phyloP scores from a whole-genome alignment of 208 protist genomes.

The Trichomonas vaginalis region DNA sequence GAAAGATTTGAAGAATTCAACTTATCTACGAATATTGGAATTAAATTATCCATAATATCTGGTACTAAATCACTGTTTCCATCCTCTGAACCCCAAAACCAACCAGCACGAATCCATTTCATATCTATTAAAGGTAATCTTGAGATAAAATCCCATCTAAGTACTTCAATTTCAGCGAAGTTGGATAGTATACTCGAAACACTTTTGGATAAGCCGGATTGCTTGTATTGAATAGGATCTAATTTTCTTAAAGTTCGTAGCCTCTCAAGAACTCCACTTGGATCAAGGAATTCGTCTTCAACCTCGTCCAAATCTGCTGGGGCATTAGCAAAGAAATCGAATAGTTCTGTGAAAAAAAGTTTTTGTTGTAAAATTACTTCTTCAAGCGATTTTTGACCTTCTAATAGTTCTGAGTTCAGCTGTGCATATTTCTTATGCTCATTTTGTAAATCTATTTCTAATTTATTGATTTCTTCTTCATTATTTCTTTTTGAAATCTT shows the following conservation, averaged over 20 bases:
- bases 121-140: neutral
- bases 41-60: neutral
- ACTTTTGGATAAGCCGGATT: neutral
- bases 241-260: neutral
- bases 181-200: neutral
- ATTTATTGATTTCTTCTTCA: neutral
- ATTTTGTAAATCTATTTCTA: neutral
- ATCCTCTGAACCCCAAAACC: neutral
- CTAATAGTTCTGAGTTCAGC: neutral
- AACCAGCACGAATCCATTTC: neutral
- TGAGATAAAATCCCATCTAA: neutral
- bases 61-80: neutral
- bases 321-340: neutral
- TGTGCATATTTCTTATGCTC: neutral
- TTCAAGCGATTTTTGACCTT: neutral
- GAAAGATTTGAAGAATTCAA: neutral
- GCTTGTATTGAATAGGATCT: neutral
- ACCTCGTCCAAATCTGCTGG: neutral
- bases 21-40: neutral
- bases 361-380: neutral
- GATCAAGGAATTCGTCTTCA: neutral
- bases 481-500: neutral
- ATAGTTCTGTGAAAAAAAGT: neutral
- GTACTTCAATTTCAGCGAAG: neutral
- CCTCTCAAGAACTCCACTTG: neutral